Evolutionary conservation across 176 grass and related monocot genomes (phyloP), one percentile per base, ranked within the genome.

Genomic region (Metroxylon sagu): DNA sequence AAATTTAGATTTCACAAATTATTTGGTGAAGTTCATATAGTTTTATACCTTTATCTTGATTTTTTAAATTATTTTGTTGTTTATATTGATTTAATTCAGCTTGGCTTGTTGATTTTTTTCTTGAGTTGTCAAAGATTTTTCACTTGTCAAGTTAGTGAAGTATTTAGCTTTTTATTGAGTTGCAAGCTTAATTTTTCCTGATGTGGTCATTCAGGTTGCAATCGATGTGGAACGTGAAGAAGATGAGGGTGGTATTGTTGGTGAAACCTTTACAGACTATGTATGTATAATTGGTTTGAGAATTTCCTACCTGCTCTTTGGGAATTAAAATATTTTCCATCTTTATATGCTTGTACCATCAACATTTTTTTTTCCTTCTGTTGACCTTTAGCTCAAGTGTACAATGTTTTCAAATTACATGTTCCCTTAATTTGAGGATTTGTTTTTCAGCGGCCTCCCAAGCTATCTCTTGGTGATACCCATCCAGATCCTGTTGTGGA

Each of bases 401-500:
- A 43, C 12, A 43, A 43, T 1, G 8, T 10, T 10, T 43, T 43
- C 35, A 14, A 43, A 43, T 43, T 43, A 43, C 2, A 10, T 35
- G 35, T 12, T 0, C 62, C 19, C 21, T 77, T 23, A 23, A 61
- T 16, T 2, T 76, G 14, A 26, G 49, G 21, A 64, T 78, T 76
- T 71, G 29, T 56, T 75, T 78, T 85, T 15, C 76, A 98, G 93
- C 76, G 87, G 59, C 93, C 87, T 26, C 79, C 93, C 25, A 98
- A 74, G 71, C 66, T 98, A 50, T 85, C 85, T 29, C 64, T 92
- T 67, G 93, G 87, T 73, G 35, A 73, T 28, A 67, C 87, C 18
- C 93, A 98, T 78, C 93, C 93, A 73, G 93, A 98, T 88, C 84
- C 93, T 69, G 77, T 98, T 25, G 93, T 98, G 51, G 93, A 98